A percentile compares a stretch with the other conserved stretches of the same genome.
Conservation (phyloP, 2,329 filamentous ascomycete species). For the Aquanectria penicillioides region DNA sequence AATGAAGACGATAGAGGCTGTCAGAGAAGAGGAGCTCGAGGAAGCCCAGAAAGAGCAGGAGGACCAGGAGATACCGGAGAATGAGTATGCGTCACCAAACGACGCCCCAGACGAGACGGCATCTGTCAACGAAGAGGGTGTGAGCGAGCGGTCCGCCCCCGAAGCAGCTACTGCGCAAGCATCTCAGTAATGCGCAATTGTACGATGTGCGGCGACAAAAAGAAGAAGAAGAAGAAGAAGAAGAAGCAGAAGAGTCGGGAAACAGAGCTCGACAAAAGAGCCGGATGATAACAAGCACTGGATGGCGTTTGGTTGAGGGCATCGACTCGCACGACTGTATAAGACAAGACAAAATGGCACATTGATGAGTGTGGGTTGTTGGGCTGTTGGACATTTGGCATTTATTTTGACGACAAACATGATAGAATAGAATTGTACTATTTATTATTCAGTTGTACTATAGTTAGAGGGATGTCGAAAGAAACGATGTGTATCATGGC, state of each 20-base stretch:
- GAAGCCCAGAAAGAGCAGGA: conserved; percentile 31
- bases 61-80: conserved; percentile 21
- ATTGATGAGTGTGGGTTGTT: background rate
- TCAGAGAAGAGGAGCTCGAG: conserved; percentile 26
- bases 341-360: background rate
- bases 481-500: too few relatives aligned
- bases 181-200: background rate
- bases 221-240: too few relatives aligned
- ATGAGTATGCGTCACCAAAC: conserved; percentile 22
- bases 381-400: background rate
- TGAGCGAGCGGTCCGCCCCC: too few relatives aligned
- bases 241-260: too few relatives aligned
- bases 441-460: too few relatives aligned
- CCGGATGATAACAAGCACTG: background rate
- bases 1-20: conserved; percentile 20
- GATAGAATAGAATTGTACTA: too few relatives aligned
- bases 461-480: too few relatives aligned
- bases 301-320: background rate
- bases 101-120: too few relatives aligned
- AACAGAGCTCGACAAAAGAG: background rate
- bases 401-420: too few relatives aligned
- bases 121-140: too few relatives aligned
- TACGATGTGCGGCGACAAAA: too few relatives aligned
- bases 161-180: background rate
- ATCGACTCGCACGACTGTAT: background rate